A percentile compares a stretch with the other conserved stretches of the same genome.
phyloP scores from a whole-genome alignment of 257 asterid species.

The Ophiorrhiza pumila region DNA sequence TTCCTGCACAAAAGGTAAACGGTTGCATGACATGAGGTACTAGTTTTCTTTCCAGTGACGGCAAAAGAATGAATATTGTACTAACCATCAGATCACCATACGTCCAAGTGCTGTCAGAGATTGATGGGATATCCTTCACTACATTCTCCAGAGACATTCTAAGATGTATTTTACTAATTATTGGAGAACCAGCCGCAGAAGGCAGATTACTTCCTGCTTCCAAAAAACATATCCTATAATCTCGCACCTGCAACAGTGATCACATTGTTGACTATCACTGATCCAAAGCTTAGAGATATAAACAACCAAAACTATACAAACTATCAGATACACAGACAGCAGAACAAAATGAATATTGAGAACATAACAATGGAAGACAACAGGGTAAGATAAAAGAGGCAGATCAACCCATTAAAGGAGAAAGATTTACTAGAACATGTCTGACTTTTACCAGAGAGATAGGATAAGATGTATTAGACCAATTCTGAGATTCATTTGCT shows the following conservation, averaged over 20 bases:
- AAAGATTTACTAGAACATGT: not conserved
- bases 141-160: conserved; percentile 89
- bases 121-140: conserved; percentile 86
- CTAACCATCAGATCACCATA: conserved; percentile 98
- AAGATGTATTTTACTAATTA: conserved; percentile 57
- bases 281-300: not conserved
- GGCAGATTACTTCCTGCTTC: conserved; percentile 47
- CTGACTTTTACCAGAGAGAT: not conserved
- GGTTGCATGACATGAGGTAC: conserved; percentile 20
- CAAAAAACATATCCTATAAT: conserved; percentile 65
- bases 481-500: not conserved
- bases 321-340: too few species aligned
- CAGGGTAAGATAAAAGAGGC: not conserved
- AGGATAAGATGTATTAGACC: not conserved
- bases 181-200: conserved; percentile 49
- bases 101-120: conserved; percentile 82
- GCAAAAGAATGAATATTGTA: conserved; percentile 23
- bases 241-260: conserved; percentile 63
- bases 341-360: not conserved
- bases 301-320: not conserved
- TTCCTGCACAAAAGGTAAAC: conserved; percentile 60
- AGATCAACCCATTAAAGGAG: not conserved
- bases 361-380: not conserved
- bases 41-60: conserved; percentile 12
- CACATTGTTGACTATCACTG: conserved; percentile 8